phyloP scores from a whole-genome alignment of 169 alveolate genomes.

The Theileria parva region DNA sequence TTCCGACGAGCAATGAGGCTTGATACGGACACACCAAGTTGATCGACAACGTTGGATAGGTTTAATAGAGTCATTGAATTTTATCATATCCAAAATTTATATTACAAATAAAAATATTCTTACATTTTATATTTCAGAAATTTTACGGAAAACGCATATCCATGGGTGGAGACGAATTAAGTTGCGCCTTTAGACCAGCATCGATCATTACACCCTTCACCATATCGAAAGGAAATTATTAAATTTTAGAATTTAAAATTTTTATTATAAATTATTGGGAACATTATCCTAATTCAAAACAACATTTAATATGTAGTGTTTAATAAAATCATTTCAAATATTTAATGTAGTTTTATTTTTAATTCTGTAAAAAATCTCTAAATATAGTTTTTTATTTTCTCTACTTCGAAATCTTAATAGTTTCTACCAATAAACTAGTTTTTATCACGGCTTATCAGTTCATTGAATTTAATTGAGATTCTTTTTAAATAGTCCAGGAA shows the following conservation, averaged over 20 bases:
- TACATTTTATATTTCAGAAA: neutral
- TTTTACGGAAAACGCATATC: neutral
- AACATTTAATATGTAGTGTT: conserved; percentile 9
- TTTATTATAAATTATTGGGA: neutral
- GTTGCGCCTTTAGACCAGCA: conserved; percentile 15
- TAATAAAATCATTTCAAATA: neutral
- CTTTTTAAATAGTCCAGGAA: too few relatives aligned
- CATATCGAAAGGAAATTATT: neutral
- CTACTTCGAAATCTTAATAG: too few relatives aligned
- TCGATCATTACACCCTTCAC: neutral
- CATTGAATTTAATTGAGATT: too few relatives aligned
- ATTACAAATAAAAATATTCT: neutral
- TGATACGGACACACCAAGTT: conserved; percentile 31
- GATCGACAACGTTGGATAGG: conserved; percentile 23
- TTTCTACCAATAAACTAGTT: too few relatives aligned
- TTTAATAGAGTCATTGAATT: conserved; percentile 18
- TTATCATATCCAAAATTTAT: neutral
- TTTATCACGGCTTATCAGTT: too few relatives aligned
- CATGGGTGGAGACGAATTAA: conserved; percentile 4
- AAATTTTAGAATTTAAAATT: neutral
- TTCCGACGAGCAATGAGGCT: conserved; percentile 46
- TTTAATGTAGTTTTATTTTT: conserved; percentile 5
- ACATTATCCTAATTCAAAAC: neutral
- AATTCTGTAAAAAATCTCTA: neutral
- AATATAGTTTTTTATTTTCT: neutral